Evolutionary conservation across 768 basidiomycete genomes (phyloP).

Genomic region (Calocybe indica): DNA sequence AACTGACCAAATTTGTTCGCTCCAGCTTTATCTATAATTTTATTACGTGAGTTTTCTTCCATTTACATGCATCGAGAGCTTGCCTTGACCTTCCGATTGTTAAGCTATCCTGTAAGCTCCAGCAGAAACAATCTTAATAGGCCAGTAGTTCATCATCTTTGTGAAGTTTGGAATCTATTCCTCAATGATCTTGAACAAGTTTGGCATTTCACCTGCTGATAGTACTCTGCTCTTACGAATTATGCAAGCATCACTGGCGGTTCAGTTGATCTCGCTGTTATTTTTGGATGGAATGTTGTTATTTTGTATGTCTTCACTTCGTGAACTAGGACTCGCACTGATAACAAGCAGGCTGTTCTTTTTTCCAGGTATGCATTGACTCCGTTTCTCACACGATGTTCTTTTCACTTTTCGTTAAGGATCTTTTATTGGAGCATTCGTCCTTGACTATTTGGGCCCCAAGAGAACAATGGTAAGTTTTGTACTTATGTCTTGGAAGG

Average conservation of each 20-base stretch:
- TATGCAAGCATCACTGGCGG: conserved; percentile 50
- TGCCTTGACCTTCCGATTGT: conserved; percentile 32
- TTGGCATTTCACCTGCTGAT: conserved; percentile 8
- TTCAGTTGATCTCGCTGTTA: conserved; percentile 42
- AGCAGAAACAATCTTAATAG: conserved; percentile 32
- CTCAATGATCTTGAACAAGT: conserved; percentile 66
- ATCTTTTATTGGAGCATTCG: conserved; percentile 69
- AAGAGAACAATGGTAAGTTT: conserved; percentile 59
- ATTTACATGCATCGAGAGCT: not conserved
- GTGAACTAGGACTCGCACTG: not conserved
- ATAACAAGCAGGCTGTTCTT: conserved; percentile 25
- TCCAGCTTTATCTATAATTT: conserved; percentile 73
- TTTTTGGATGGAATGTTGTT: conserved; percentile 82
- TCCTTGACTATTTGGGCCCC: conserved; percentile 70
- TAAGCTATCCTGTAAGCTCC: too few relatives aligned
- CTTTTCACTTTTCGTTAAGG: conserved; percentile 29
- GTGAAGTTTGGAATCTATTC: conserved; percentile 73
- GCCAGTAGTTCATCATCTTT: conserved; percentile 13
- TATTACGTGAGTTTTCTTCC: conserved; percentile 46
- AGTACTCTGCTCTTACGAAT: not conserved
- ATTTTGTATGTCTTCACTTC: conserved; percentile 55
- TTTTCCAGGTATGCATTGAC: conserved; percentile 23
- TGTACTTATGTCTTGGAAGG: conserved; percentile 1
- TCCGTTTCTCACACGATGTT: not conserved
- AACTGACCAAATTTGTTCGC: not conserved